phyloP scores from a whole-genome alignment of 805 yeast genomes.

The Lachancea fermentati region DNA sequence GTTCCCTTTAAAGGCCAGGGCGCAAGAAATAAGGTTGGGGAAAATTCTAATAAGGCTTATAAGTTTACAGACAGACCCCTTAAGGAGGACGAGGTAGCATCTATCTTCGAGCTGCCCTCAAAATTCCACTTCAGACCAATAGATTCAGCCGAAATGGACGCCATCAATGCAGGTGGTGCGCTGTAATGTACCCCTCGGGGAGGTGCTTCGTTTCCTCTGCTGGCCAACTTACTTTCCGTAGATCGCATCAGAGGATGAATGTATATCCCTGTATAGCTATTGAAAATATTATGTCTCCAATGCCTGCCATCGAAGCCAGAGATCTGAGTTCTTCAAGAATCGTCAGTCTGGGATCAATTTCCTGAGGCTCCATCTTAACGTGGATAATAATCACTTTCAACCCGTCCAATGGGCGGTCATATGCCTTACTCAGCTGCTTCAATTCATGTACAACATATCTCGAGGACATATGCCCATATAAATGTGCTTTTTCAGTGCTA shows the following conservation, averaged over 20 bases:
- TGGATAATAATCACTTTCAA: slow-evolving; percentile 42
- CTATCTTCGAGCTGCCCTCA: slow-evolving; percentile 62
- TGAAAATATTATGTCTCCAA: slow-evolving; percentile 33
- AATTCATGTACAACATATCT: slow-evolving; percentile 55
- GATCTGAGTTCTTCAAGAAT: slow-evolving; percentile 45
- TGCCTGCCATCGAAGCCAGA: slow-evolving; percentile 31
- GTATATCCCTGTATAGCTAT: slow-evolving; percentile 26
- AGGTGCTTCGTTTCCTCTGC: slow-evolving; percentile 15
- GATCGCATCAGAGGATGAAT: slow-evolving; percentile 8
- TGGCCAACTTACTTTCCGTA: too few species aligned
- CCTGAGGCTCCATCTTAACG: slow-evolving; percentile 40
- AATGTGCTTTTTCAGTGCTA: slow-evolving; percentile 39
- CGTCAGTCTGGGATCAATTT: slow-evolving; percentile 51
- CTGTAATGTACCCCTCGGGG: slow-evolving; percentile 33
- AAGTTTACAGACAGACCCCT: slow-evolving; percentile 34
- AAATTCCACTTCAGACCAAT: slow-evolving; percentile 66
- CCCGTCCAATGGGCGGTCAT: slow-evolving; percentile 36
- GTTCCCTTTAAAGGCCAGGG: slow-evolving; percentile 39
- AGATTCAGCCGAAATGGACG: slow-evolving; percentile 66
- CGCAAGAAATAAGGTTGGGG: slow-evolving; percentile 39
- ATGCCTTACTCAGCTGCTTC: slow-evolving; percentile 30
- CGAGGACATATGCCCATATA: slow-evolving; percentile 84
- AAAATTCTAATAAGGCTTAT: slow-evolving; percentile 30
- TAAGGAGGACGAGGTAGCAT: slow-evolving; percentile 35
- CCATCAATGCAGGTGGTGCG: slow-evolving; percentile 82